These are phyloP conservation scores for Sparassis latifolia DNA, from an alignment of 1,284 basidiomycete species.

Conservation along the genomic window DNA sequence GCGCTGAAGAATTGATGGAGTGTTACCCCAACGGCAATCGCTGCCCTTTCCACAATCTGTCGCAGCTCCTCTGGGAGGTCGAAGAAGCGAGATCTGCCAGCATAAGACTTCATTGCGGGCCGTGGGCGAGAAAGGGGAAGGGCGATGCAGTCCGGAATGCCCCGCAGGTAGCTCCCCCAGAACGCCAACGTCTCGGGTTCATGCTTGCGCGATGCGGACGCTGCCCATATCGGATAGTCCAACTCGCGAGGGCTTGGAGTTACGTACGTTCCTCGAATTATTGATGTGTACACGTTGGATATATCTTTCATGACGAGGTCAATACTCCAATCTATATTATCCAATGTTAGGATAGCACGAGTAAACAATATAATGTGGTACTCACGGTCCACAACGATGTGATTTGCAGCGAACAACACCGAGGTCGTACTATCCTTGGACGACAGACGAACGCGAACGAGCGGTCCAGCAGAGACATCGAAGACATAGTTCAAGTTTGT, in stretches of 20 bases:
- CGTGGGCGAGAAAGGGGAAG: not conserved
- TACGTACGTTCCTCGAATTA: not conserved
- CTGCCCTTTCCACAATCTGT: not conserved
- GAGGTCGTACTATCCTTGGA: not conserved
- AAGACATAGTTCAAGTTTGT: not conserved
- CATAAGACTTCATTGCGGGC: not conserved
- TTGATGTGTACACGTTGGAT: not conserved
- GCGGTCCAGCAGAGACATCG: not conserved
- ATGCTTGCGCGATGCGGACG: not conserved
- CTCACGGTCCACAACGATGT: not conserved
- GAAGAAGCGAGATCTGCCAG: not conserved
- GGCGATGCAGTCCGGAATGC: not conserved
- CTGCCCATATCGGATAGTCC: not conserved
- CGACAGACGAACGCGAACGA: not conserved
- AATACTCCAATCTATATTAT: not conserved
- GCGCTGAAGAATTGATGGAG: not conserved
- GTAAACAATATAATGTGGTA: not conserved
- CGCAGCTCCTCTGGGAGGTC: not conserved
- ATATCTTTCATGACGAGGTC: not conserved
- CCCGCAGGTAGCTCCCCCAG: not conserved
- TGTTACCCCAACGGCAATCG: not conserved
- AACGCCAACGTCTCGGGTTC: not conserved
- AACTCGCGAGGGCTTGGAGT: not conserved
- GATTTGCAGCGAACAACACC: not conserved
- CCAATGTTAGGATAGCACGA: too few relatives aligned